Conservation (phyloP, 192 early-diverging fungal genomes). For the Glomus cerebriforme region DNA sequence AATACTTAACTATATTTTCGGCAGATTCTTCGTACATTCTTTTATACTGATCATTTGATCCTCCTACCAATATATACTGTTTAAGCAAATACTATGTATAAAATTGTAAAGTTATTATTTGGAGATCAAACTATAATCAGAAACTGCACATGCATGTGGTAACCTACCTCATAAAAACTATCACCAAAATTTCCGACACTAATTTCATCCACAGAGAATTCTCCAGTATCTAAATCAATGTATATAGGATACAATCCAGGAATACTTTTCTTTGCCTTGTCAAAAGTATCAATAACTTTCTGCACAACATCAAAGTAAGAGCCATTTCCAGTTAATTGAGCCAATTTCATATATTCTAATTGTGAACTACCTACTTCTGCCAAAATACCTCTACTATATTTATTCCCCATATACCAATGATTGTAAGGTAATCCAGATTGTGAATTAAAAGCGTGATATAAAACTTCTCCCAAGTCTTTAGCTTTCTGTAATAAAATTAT, state of each 20-base stretch:
- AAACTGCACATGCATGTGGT: too few relatives aligned
- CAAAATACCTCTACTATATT: conserved; percentile 38
- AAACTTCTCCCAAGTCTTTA: conserved; percentile 63
- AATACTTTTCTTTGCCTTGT: conserved; percentile 41
- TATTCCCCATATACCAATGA: conserved; percentile 51
- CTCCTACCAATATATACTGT: conserved; percentile 47
- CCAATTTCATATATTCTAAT: conserved; percentile 82
- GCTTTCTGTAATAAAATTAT: conserved; percentile 68
- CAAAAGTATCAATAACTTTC: conserved; percentile 54
- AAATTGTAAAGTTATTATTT: too few relatives aligned
- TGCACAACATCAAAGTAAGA: conserved; percentile 63
- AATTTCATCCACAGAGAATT: conserved; percentile 35
- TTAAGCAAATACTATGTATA: conserved; percentile 60
- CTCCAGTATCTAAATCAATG: conserved; percentile 42
- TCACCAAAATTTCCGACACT: conserved; percentile 54
- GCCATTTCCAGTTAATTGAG: conserved; percentile 74
- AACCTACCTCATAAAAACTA: conserved; percentile 65
- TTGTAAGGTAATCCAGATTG: conserved; percentile 70
- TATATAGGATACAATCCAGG: conserved; percentile 63
- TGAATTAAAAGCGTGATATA: conserved; percentile 76
- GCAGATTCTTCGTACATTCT: conserved; percentile 30
- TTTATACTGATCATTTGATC: background rate
- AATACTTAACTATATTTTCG: conserved; percentile 38
- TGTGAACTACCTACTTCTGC: conserved; percentile 79
- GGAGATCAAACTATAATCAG: too few relatives aligned